Evolutionary conservation across 306 rosid genomes (phyloP).

Genomic region (Malus orientalis): DNA sequence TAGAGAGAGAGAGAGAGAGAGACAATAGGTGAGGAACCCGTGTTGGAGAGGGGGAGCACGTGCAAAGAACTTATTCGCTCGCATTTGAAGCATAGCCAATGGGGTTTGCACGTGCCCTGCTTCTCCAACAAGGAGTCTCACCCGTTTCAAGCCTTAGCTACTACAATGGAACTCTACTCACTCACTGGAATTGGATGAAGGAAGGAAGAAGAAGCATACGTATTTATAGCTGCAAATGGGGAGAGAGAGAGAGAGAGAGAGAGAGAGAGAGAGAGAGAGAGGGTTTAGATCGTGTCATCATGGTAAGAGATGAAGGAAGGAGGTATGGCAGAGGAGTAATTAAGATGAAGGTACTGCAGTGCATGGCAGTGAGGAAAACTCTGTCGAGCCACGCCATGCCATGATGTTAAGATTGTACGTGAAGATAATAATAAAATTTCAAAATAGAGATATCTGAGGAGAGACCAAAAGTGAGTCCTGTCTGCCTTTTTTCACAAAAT

Average conservation of each 20-base stretch:
- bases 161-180: not conserved
- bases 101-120: conserved; percentile 96
- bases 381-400: conserved; percentile 28
- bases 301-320: conserved; percentile 14
- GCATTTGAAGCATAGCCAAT: conserved; percentile 3
- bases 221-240: conserved; percentile 37
- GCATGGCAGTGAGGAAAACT: conserved; percentile 8
- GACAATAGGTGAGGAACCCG: conserved; percentile 39
- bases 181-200: conserved; percentile 6
- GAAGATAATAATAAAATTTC: conserved; percentile 18
- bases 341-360: conserved; percentile 13
- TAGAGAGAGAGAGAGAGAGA: not conserved
- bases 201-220: conserved; percentile 8
- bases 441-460: conserved; percentile 32
- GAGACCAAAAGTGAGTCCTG: conserved; percentile 28
- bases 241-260: not conserved
- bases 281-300: conserved; percentile 8
- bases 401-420: conserved; percentile 21
- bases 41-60: conserved; percentile 92
- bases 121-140: conserved; percentile 93
- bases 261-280: not conserved
- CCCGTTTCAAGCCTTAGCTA: not conserved
- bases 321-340: conserved; percentile 5
- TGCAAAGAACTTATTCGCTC: conserved; percentile 36
- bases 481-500: conserved; percentile 49